phyloP scores from a whole-genome alignment of 2,329 filamentous ascomycete species.

The Hymenoscyphus infarciens region DNA sequence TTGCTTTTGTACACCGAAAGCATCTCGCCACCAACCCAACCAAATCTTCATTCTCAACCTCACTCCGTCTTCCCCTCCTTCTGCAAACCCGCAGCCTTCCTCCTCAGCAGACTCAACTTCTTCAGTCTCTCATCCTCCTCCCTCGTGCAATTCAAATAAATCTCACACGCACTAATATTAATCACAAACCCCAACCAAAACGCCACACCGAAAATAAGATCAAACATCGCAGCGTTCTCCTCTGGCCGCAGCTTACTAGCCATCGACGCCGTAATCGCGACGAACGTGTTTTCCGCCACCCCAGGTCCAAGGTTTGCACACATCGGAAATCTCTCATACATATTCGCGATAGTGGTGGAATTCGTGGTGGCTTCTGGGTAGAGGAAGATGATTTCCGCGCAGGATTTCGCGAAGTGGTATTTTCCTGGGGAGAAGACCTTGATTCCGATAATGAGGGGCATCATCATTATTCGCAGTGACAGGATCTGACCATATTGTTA shows the following conservation, averaged over 20 bases:
- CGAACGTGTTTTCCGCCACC: background rate
- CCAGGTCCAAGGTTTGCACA: constrained; percentile 7
- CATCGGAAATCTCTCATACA: constrained; percentile 6
- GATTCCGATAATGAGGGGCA: constrained; percentile 3
- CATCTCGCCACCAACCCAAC: background rate
- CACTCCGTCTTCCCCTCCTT: background rate
- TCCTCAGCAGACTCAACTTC: constrained; percentile 10
- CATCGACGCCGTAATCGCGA: constrained; percentile 11
- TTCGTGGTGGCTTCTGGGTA: background rate
- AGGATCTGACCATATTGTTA: constrained; percentile 13
- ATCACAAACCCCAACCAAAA: constrained; percentile 9
- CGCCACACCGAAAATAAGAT: constrained; percentile 12
- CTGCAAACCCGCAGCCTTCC: constrained; percentile 11
- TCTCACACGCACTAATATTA: constrained; percentile 8
- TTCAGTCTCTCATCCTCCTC: constrained; percentile 15
- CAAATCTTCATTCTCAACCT: background rate
- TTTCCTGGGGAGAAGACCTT: background rate
- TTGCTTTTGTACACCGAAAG: background rate
- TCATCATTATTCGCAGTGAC: constrained; percentile 11
- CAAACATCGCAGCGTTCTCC: constrained; percentile 9
- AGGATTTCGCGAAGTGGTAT: constrained; percentile 9
- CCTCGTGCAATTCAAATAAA: constrained; percentile 12
- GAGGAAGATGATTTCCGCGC: constrained; percentile 14
- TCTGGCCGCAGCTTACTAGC: background rate
- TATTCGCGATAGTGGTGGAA: background rate